phyloP scores from a whole-genome alignment of 176 grass and related monocot genomes.

The Calamus simplicifolius region DNA sequence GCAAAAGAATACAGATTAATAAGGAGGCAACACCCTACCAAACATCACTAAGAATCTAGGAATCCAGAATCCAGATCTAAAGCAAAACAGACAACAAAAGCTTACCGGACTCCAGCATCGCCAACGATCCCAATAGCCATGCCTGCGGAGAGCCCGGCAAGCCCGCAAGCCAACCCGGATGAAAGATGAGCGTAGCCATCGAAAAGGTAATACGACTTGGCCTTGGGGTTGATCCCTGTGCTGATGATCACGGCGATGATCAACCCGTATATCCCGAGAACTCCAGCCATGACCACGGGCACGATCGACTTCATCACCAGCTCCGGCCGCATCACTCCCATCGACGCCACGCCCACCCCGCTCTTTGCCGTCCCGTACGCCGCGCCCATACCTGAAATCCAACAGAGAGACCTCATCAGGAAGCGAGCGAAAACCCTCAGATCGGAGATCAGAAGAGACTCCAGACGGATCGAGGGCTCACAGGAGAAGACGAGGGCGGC shows the following conservation, averaged over 20 bases:
- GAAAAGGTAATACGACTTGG: conserved; percentile 91
- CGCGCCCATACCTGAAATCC: conserved; percentile 73
- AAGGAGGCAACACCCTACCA: no score
- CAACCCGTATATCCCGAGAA: conserved; percentile 92
- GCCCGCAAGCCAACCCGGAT: conserved; percentile 76
- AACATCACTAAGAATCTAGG: no score
- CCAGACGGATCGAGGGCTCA: neutral
- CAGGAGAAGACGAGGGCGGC: conserved; percentile 90
- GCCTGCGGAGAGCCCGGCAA: conserved; percentile 77
- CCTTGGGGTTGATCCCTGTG: conserved; percentile 97
- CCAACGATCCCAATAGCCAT: conserved; percentile 99
- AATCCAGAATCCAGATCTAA: neutral
- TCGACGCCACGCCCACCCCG: conserved; percentile 95
- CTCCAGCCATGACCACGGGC: conserved; percentile 98
- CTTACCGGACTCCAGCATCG: conserved; percentile 91
- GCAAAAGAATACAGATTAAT: no score
- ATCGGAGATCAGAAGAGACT: no score
- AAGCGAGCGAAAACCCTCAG: neutral
- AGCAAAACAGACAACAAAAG: neutral
- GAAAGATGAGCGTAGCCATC: conserved; percentile 92
- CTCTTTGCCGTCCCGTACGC: conserved; percentile 98
- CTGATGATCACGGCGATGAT: conserved; percentile 98
- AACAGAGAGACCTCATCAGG: neutral
- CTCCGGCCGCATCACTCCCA: conserved; percentile 99
- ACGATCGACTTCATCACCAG: conserved; percentile 99